phyloP scores from a whole-genome alignment of 495 filamentous ascomycete genomes.

The Penicillium chermesinum region DNA sequence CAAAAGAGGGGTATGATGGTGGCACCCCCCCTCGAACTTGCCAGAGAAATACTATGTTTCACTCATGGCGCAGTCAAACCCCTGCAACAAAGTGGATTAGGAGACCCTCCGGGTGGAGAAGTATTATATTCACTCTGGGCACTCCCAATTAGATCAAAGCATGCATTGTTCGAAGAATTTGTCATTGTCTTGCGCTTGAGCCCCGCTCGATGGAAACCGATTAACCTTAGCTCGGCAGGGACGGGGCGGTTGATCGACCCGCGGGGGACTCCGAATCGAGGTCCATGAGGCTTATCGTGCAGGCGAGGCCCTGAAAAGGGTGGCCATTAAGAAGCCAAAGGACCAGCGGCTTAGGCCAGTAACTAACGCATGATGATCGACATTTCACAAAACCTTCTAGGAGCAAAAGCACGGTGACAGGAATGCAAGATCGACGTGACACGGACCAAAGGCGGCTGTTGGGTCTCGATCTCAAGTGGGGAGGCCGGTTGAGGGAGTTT shows the following conservation, averaged over 20 bases:
- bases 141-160: neutral
- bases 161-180: neutral
- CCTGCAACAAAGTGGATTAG: constrained; percentile 21
- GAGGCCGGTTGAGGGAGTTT: neutral
- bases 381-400: constrained; percentile 3
- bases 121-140: neutral
- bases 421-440: neutral
- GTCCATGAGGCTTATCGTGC: no score
- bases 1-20: constrained; percentile 19
- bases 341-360: no score
- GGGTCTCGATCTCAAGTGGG: neutral
- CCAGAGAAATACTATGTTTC: constrained; percentile 15
- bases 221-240: constrained; percentile 3
- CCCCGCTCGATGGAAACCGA: neutral
- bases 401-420: neutral
- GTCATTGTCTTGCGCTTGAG: neutral
- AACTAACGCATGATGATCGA: no score
- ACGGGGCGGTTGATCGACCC: constrained; percentile 29
- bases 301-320: no score
- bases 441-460: constrained; percentile 17
- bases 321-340: no score
- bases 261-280: no score
- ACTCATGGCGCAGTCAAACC: constrained; percentile 16
- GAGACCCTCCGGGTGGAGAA: constrained; percentile 11
- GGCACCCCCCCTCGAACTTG: constrained; percentile 4